A percentile compares a stretch with the other conserved stretches of the same genome.
Conservation (phyloP, 345 rosid genomes). For the Viola odorata region DNA sequence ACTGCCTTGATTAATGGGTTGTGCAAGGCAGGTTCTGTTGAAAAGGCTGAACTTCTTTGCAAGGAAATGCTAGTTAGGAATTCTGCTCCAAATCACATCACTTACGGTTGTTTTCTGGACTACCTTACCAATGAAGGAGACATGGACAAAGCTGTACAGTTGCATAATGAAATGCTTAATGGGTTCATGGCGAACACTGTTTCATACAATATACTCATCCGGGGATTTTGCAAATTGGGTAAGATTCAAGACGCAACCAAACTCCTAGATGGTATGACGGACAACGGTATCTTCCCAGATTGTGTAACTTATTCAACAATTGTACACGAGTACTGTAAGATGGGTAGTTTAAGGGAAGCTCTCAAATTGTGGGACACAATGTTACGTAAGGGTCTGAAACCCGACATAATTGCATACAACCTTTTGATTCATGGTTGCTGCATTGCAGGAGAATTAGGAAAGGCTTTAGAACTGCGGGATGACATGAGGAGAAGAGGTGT, state of each 20-base stretch:
- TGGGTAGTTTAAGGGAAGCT: slow-evolving; percentile 53
- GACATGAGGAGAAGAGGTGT: slow-evolving; percentile 65
- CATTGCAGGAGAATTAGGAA: slow-evolving; percentile 44
- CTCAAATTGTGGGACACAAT: slow-evolving; percentile 62
- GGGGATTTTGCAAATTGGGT: slow-evolving; percentile 72
- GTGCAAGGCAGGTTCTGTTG: slow-evolving; percentile 66
- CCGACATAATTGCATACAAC: slow-evolving; percentile 66
- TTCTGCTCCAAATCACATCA: slow-evolving; percentile 62
- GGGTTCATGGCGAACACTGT: slow-evolving; percentile 61
- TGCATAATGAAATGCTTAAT: slow-evolving; percentile 58
- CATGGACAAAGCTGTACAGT: slow-evolving; percentile 62
- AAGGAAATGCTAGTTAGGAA: slow-evolving; percentile 47
- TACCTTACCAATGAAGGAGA: slow-evolving; percentile 56
- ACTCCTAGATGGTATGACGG: slow-evolving; percentile 52
- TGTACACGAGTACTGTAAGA: slow-evolving; percentile 57
- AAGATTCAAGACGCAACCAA: slow-evolving; percentile 55
- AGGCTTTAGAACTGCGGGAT: slow-evolving; percentile 56
- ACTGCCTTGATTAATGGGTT: slow-evolving; percentile 76
- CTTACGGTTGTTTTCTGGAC: slow-evolving; percentile 79
- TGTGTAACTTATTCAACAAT: slow-evolving; percentile 81
- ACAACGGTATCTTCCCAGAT: slow-evolving; percentile 57
- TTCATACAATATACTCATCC: slow-evolving; percentile 69
- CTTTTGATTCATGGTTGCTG: slow-evolving; percentile 67
- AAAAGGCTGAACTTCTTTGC: slow-evolving; percentile 57
- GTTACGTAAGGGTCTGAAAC: slow-evolving; percentile 56